phyloP scores from a whole-genome alignment of 345 rosid genomes.

The Anacardium occidentale region DNA sequence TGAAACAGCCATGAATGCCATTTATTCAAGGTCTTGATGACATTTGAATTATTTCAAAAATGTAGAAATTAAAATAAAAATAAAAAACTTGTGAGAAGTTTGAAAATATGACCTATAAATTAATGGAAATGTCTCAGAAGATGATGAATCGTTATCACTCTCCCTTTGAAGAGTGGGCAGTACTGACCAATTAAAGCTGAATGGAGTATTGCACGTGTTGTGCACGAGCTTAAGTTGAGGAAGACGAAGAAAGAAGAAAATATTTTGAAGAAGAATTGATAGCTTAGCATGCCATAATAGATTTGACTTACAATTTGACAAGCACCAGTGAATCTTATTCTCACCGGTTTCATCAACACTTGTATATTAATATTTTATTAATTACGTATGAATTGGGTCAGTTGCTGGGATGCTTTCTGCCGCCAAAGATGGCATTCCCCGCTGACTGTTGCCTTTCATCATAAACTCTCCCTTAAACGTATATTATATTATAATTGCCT shows the following conservation, averaged over 20 bases:
- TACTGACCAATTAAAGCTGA: background rate
- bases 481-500: too few species aligned
- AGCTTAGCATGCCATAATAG: conserved; percentile 7
- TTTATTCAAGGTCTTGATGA: background rate
- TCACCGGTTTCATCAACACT: conserved; percentile 29
- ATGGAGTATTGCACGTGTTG: background rate
- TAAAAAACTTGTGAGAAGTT: too few species aligned
- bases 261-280: background rate
- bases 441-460: too few species aligned
- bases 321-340: conserved; percentile 50
- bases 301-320: conserved; percentile 43
- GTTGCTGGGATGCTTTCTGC: conserved; percentile 23
- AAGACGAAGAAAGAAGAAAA: background rate
- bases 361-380: background rate
- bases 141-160: background rate
- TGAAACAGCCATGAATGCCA: conserved; percentile 3
- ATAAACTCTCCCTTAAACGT: too few species aligned
- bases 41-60: too few species aligned
- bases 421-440: conserved; percentile 22
- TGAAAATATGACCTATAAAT: background rate
- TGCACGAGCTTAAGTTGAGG: too few species aligned
- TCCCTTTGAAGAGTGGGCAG: background rate
- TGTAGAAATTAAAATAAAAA: too few species aligned
- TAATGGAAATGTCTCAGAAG: background rate
- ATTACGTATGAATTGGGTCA: conserved; percentile 35